Base-by-base conservation (phyloP, 1,284 basidiomycete genomes). In the Ceratobasidium theobromae region DNA sequence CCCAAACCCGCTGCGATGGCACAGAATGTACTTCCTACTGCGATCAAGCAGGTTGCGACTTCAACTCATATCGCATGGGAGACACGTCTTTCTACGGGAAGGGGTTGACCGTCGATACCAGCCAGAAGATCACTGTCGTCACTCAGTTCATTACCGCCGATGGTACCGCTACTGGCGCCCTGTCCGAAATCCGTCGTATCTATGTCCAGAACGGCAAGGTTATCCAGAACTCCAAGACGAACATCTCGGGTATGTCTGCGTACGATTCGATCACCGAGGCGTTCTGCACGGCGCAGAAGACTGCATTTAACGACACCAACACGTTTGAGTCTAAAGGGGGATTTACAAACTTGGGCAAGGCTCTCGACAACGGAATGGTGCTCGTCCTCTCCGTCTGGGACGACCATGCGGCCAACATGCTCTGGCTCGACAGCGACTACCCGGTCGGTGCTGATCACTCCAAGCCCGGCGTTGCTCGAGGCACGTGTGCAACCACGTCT, bases 381-480 rank as follows among this genome's bases (percentile, higher is more conserved):
- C 75, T 86, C 35, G 82, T 81, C 64, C 73, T n/a, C n/a, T n/a
- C n/a, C n/a, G n/a, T n/a, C n/a, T n/a, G n/a, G n/a, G n/a, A n/a
- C n/a, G n/a, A n/a, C 85, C 73, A 84, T 72, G 77, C 77, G 40
- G 82, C 78, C 68, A 75, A 81, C 72, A 84, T 85, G 83, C 78
- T 83, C 72, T 84, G 83, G 84, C 72, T 83, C 65, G 83, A 86
- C 76, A 77, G 76, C 71, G 75, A 72, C 76, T 84, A 84, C 76
- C 83, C 84, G 48, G 76, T 77, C 68, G 72, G 72, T 71, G 75
- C 73, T 23, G 72, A 76, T 70, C 71, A 80, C n/a, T 75, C 75
- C 67, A 65, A 69, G 54, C 81, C 82, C 53, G 84, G 83, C 74
- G 77, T 83, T 67, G 74, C 78, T 65, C 82, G n/a, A n/a, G n/a